Evolutionary conservation across 2,329 filamentous ascomycete species (phyloP), one percentile per base, ranked within the genome.

Genomic region (Zymoseptoria tritici): DNA sequence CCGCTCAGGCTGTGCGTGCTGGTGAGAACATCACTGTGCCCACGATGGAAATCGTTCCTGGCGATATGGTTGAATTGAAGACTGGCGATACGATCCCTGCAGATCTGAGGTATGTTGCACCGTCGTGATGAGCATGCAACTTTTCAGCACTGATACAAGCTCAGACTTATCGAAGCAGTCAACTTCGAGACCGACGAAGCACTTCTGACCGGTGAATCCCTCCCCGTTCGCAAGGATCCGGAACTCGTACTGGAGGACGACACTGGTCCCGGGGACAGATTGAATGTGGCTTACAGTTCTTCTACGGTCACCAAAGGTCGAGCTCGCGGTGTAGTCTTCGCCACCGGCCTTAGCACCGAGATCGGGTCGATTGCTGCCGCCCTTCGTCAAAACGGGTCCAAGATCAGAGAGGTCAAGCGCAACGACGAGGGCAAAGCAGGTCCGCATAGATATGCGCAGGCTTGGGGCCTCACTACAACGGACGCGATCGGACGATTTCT

Each of bases 171-270:
- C 31, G 71, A 74, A 55, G 70, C 70, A 9, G 71, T 84, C 29
- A 85, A 91, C 64, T 93, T 96, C 66, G 91, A 73, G 52, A 88
- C 87, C 64, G 89, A 95, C 62, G 87, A 90, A 73, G 86, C 87
- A 11, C 80, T 89, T 60, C 81, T 90, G 49, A 91, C 88, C 13
- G 88, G 88, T 63, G 88, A 91, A 76, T 88, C 87, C 42, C 74
- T 88, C 6, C 85, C 87, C 60, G 85, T 88, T 57, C 83, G 79
- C 78, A 87, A 90, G 76, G 78, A 83, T 67, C 76, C 83, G n/a
- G 79, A 84, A 42, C 77, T 74, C 60, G 78, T 79, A 56, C 84
- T 84, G 62, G 72, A 76, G 20, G 64, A 70, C 20, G 80, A 82
- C 9, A 81, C 82, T 20, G 81, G 84, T 1, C 82, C 87, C 60